phyloP scores from a whole-genome alignment of 306 rosid genomes.

The Prunus fruticosa region DNA sequence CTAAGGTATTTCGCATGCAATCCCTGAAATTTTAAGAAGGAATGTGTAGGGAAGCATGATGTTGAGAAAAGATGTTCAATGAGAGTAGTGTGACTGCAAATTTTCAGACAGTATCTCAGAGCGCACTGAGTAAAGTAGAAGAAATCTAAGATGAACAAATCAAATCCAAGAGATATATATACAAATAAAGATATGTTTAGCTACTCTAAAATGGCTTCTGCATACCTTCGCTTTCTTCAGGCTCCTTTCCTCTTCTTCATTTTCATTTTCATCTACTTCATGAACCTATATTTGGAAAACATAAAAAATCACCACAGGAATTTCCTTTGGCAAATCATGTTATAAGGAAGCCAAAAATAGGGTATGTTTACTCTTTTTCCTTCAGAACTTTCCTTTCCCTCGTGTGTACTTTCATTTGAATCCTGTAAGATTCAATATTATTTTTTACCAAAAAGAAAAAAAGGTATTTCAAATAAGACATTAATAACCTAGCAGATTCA shows the following conservation, averaged over 20 bases:
- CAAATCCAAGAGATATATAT: neutral
- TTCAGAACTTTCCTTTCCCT: neutral
- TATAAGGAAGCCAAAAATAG: neutral
- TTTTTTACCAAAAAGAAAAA: neutral
- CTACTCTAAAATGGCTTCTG: neutral
- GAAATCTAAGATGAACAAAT: neutral
- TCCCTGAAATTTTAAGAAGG: neutral
- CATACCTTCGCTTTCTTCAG: conserved; percentile 46
- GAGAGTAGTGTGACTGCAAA: neutral
- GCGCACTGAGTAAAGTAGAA: neutral
- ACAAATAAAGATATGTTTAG: neutral
- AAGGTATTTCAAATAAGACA: neutral
- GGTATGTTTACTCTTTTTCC: conserved; percentile 1
- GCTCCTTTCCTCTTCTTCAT: conserved; percentile 34
- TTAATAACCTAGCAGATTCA: neutral
- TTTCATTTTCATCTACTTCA: conserved; percentile 33
- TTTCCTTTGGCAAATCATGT: neutral
- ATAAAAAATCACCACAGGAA: neutral
- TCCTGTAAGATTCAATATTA: conserved; percentile 13
- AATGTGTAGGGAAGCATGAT: neutral
- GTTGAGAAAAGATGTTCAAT: neutral
- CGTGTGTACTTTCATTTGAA: neutral
- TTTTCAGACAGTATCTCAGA: neutral
- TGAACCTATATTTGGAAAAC: conserved; percentile 29
- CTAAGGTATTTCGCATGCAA: neutral